Evolutionary conservation across 1,284 basidiomycete species (phyloP).

Genomic region (Pascua guehoae): DNA sequence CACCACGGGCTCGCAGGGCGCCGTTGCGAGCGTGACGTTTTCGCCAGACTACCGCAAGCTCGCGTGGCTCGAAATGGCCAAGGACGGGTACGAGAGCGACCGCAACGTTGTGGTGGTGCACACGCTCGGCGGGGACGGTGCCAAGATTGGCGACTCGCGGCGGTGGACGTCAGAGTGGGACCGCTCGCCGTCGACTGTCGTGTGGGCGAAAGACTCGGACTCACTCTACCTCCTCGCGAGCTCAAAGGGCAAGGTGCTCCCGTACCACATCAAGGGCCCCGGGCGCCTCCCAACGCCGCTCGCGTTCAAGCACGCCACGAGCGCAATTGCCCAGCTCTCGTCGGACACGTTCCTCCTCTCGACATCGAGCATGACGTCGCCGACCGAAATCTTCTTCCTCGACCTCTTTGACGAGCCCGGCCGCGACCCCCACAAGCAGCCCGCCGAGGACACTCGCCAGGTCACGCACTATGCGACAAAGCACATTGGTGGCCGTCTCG

Average conservation of each 20-base stretch:
- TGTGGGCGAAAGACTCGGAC: slow-evolving; percentile 68
- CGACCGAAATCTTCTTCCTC: slow-evolving; percentile 28
- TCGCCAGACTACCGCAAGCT: slow-evolving; percentile 64
- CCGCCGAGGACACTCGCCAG: slow-evolving; percentile 57
- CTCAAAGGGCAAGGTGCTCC: slow-evolving; percentile 58
- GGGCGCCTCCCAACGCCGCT: slow-evolving; percentile 40
- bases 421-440: slow-evolving; percentile 37
- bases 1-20: slow-evolving; percentile 78
- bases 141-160: slow-evolving; percentile 13
- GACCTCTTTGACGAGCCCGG: slow-evolving; percentile 42
- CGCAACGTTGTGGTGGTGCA: slow-evolving; percentile 67
- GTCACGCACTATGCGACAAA: slow-evolving; percentile 55
- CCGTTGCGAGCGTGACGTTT: slow-evolving; percentile 67
- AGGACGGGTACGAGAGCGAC: slow-evolving; percentile 79
- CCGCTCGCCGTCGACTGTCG: slow-evolving; percentile 62
- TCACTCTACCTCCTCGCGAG: slow-evolving; percentile 71
- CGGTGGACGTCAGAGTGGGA: slow-evolving; percentile 71
- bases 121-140: slow-evolving; percentile 53
- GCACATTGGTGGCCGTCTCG: slow-evolving; percentile 51
- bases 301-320: slow-evolving; percentile 34
- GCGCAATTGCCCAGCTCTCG: slow-evolving; percentile 16
- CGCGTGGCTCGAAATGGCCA: slow-evolving; percentile 78
- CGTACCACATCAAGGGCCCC: slow-evolving; percentile 39
- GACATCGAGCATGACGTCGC: slow-evolving; percentile 21
- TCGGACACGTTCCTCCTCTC: slow-evolving; percentile 21